Percentiles rank a stretch among this genome's conserved stretches.
Evolutionary conservation across 1,139 yeast species (phyloP).

Genomic region (Debaryomyces robertsiae): DNA sequence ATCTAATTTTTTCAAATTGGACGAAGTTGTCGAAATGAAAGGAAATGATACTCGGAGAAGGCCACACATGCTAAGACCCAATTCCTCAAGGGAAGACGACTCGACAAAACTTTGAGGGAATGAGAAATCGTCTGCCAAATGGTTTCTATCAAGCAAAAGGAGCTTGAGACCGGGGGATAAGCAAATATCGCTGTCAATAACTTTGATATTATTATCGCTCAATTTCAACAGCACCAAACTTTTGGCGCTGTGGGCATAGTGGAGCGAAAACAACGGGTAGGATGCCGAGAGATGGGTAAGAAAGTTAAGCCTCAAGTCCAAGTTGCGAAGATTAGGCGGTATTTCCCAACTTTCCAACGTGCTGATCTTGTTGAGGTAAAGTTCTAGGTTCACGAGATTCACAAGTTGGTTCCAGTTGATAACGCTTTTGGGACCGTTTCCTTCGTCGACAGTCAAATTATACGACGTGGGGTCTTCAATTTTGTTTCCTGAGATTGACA

Average conservation of each 20-base stretch:
- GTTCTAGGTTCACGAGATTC: slow-evolving; percentile 26
- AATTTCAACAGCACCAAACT: slow-evolving; percentile 18
- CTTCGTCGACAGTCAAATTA: slow-evolving; percentile 6
- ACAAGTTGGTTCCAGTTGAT: slow-evolving; percentile 28
- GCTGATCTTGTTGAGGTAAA: slow-evolving; percentile 26
- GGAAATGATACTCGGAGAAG: slow-evolving; percentile 1
- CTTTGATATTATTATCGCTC: slow-evolving; percentile 20
- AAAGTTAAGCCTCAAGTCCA: slow-evolving; percentile 29
- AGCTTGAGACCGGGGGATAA: slow-evolving; percentile 21
- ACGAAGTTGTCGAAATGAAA: slow-evolving; percentile 7
- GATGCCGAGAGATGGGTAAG: slow-evolving; percentile 14
- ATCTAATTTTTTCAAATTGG: slow-evolving; percentile 20
- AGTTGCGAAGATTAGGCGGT: slow-evolving; percentile 24
- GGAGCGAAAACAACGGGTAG: slow-evolving; percentile 10
- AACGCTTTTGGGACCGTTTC: slow-evolving; percentile 7
- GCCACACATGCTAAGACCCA: slow-evolving; percentile 23
- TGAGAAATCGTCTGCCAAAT: slow-evolving; percentile 13
- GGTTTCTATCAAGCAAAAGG: slow-evolving; percentile 17
- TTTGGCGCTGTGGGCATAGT: slow-evolving; percentile 10
- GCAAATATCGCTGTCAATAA: slow-evolving; percentile 17
- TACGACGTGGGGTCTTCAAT: slow-evolving; percentile 12
- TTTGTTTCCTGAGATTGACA: slow-evolving; percentile 28
- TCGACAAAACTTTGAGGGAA: slow-evolving; percentile 13
- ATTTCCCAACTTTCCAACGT: slow-evolving; percentile 26
- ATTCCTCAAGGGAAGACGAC: slow-evolving; percentile 15